Percentiles rank a stretch among this genome's conserved stretches.
Conservation (phyloP, 177 flowering plant species). For the Tripterygium wilfordii region DNA sequence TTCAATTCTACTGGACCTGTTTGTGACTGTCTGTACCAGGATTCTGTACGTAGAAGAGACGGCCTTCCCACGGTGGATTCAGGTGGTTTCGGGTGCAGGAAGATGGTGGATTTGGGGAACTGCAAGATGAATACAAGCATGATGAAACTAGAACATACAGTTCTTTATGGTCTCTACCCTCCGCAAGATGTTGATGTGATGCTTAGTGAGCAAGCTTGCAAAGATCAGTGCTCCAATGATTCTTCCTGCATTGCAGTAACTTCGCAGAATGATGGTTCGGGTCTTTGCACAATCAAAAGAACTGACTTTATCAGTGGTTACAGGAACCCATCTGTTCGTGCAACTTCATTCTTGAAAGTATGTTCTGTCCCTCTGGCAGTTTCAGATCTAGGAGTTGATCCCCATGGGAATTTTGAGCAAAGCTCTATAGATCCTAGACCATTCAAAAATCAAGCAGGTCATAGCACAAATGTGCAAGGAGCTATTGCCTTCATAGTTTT, state of each 20-base stretch:
- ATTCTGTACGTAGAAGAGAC: slow-evolving; percentile 18
- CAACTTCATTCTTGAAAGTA: slow-evolving; percentile 43
- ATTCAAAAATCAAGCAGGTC: slow-evolving; percentile 2
- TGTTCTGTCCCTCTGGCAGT: slow-evolving; percentile 55
- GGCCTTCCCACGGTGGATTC: slow-evolving; percentile 13
- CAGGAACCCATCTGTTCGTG: slow-evolving; percentile 24
- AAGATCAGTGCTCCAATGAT: slow-evolving; percentile 36
- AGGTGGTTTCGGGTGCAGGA: slow-evolving; percentile 32
- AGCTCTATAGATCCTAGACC: slow-evolving; percentile 10
- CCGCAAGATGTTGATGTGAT: slow-evolving; percentile 40
- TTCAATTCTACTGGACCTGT: slow-evolving; percentile 36
- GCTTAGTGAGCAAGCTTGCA: slow-evolving; percentile 39
- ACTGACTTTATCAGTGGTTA: slow-evolving; percentile 48
- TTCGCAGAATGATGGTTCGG: slow-evolving; percentile 52
- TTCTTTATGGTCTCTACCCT: slow-evolving; percentile 54
- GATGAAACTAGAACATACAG: slow-evolving; percentile 33
- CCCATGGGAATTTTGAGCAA: slow-evolving; percentile 8
- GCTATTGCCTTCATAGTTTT: slow-evolving; percentile 27
- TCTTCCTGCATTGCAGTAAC: slow-evolving; percentile 45
- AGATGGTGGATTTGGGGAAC: slow-evolving; percentile 48
- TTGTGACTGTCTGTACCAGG: slow-evolving; percentile 37
- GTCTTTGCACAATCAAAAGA: slow-evolving; percentile 44
- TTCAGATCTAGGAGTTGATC: slow-evolving; percentile 23
- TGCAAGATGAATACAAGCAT: slow-evolving; percentile 45
- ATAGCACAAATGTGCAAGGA: slow-evolving; percentile 10